Evolutionary conservation across 2,329 filamentous ascomycete genomes (phyloP), one percentile per base, ranked within the genome.

Genomic region (Metarhizium guizhouense): DNA sequence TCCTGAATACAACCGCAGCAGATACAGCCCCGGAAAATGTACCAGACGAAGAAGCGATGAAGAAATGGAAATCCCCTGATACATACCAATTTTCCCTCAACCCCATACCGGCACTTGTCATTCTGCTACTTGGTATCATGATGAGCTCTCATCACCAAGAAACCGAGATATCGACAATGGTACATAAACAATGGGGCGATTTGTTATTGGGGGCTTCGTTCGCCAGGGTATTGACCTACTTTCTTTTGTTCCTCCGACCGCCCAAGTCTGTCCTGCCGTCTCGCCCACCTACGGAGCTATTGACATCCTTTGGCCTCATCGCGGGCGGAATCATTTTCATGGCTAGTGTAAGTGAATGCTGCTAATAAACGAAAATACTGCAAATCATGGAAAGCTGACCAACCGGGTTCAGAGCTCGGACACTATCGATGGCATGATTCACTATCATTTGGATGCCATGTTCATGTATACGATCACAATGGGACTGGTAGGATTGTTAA

Each of bases 121-220:
- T 97, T 61, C 76, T 96, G 56, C 76, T 96, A 1, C 77, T 96
- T 1, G 94, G 94, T 38, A 82, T 92, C 68, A 94, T 96, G 88
- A 97, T 97, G 93, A 87, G 87, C 66, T 90, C 88, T 30, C 93
- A 97, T 70, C 89, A 93, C 57, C 92, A 96, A 68, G 70, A 77
- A 32, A 88, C 84, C 57, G 90, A 90, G 86, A 80, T 91, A 50
- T 93, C 90, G 10, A 89, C 85, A 62, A 96, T 94, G 89, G 82
- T 97, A 51, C 93, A 97, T 73, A 86, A 86, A 67, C 92, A 96
- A 71, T 97, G 93, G 93, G 93, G 93, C 30, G 85, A 84, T 64
- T 79, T 97, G 61, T 80, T 97, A 54, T 80, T 89, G 50, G 90
- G 86, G 30, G 92, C 90, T 54, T 86, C 91, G 0, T 78, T 95